Conservation (phyloP, 306 rosid species). For the Clitoria ternatea region DNA sequence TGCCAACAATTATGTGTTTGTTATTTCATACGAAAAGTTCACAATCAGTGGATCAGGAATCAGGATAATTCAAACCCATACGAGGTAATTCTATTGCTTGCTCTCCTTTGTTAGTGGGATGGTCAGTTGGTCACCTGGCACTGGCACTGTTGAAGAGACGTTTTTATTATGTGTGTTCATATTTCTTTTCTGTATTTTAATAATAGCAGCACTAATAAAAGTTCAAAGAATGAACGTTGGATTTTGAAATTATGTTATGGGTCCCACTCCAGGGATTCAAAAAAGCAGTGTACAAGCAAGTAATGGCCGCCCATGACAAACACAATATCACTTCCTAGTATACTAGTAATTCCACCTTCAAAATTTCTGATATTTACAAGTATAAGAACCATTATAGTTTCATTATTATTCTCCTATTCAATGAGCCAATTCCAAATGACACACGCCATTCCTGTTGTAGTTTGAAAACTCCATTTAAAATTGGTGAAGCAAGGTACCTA, state of each 20-base stretch:
- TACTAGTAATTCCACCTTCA: constrained; percentile 30
- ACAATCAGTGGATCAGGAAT: background rate
- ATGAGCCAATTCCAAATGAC: constrained; percentile 9
- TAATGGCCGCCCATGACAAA: constrained; percentile 1
- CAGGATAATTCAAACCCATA: background rate
- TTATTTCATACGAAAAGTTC: background rate
- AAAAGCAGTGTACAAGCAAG: constrained; percentile 4
- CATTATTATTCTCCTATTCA: constrained; percentile 22
- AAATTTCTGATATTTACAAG: constrained; percentile 39
- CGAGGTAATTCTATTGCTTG: constrained; percentile 1
- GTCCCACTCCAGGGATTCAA: background rate
- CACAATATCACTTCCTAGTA: constrained; percentile 10
- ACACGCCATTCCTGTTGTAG: constrained; percentile 15
- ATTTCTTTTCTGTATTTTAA: background rate
- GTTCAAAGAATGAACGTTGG: background rate
- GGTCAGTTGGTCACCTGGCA: background rate
- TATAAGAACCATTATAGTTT: constrained; percentile 9
- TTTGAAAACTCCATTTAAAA: constrained; percentile 32
- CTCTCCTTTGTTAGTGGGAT: background rate
- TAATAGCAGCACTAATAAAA: background rate
- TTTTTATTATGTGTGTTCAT: background rate
- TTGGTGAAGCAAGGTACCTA: constrained; percentile 31
- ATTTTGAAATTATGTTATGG: background rate
- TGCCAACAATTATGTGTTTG: background rate
- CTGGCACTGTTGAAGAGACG: background rate